Percentiles rank a stretch among this genome's conserved stretches.
Conservation (phyloP, 352 stramenopile genomes). For the Phytophthora citricola region DNA sequence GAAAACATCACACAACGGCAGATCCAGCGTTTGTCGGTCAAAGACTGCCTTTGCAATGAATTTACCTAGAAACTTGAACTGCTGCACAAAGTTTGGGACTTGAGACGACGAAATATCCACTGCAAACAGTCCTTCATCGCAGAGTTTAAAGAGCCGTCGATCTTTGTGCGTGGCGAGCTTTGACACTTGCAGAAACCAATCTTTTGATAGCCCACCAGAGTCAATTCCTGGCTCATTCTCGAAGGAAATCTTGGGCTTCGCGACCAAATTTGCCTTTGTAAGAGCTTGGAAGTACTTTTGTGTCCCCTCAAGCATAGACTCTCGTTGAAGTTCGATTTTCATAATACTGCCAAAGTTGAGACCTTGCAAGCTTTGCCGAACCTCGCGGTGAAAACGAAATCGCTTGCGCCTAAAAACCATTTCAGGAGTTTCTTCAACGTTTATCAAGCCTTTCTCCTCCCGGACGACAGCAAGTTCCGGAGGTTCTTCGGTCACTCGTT, state of each 20-base stretch:
- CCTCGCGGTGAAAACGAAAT: conserved; percentile 84
- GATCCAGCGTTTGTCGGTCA: conserved; percentile 82
- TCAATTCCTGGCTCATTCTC: conserved; percentile 88
- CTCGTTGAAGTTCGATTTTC: conserved; percentile 56
- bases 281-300: conserved; percentile 58
- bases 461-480: conserved; percentile 51
- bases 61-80: conserved; percentile 78
- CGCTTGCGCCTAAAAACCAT: conserved; percentile 88
- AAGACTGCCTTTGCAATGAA: conserved; percentile 89
- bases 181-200: conserved; percentile 89
- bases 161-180: conserved; percentile 45
- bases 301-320: conserved; percentile 78
- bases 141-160: conserved; percentile 57
- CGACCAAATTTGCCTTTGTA: conserved; percentile 54
- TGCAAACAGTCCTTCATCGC: conserved; percentile 60
- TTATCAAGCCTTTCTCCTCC: conserved; percentile 45
- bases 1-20: conserved; percentile 77
- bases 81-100: conserved; percentile 38
- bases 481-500: conserved; percentile 69
- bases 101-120: conserved; percentile 48
- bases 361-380: conserved; percentile 53
- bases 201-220: conserved; percentile 88
- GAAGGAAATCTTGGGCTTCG: conserved; percentile 85
- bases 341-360: conserved; percentile 43
- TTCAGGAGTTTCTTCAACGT: conserved; percentile 71